Percentiles rank a stretch among this genome's conserved stretches.
These are phyloP conservation scores for Pichia membranifaciens DNA, from an alignment of 805 yeast species.

Conservation along the genomic window DNA sequence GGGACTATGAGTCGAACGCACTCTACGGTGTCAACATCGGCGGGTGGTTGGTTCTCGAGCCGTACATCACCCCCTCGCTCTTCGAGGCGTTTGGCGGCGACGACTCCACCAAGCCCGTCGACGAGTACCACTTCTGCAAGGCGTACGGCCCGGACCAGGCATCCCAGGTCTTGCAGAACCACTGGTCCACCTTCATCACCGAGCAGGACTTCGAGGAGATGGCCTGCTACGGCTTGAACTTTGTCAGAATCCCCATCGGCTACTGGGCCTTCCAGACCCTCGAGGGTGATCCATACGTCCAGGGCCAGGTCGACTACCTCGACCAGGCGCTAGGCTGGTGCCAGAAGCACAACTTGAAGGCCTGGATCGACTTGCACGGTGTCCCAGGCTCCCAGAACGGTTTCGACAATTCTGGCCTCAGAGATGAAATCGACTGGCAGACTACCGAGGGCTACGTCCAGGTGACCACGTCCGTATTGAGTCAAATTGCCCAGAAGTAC, in stretches of 20 bases:
- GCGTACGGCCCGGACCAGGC: slow-evolving; percentile 59
- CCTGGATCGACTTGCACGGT: slow-evolving; percentile 91
- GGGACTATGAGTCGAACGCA: slow-evolving; percentile 28
- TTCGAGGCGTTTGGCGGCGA: slow-evolving; percentile 46
- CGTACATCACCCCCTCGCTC: slow-evolving; percentile 76
- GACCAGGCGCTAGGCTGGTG: slow-evolving; percentile 80
- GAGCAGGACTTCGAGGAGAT: slow-evolving; percentile 66
- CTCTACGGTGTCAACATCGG: slow-evolving; percentile 73
- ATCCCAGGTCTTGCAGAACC: slow-evolving; percentile 44
- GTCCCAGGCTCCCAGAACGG: slow-evolving; percentile 98
- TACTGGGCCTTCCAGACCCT: slow-evolving; percentile 80
- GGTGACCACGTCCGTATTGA: slow-evolving; percentile 51
- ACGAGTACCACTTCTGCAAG: slow-evolving; percentile 69
- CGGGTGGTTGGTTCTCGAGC: slow-evolving; percentile 87
- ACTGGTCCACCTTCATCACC: slow-evolving; percentile 75
- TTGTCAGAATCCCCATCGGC: slow-evolving; percentile 88
- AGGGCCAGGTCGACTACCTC: slow-evolving; percentile 68
- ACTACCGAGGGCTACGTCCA: slow-evolving; percentile 37
- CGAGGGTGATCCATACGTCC: slow-evolving; percentile 76
- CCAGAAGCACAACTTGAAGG: slow-evolving; percentile 52
- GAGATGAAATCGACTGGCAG: slow-evolving; percentile 59
- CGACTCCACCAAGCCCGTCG: slow-evolving; percentile 56
- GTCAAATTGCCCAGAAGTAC: slow-evolving; percentile 54
- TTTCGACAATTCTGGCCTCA: slow-evolving; percentile 85
- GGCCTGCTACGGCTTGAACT: slow-evolving; percentile 60